A percentile compares a stretch with the other conserved stretches of the same genome.
These are phyloP conservation scores for Apiospora aurea DNA, from an alignment of 2,329 filamentous ascomycete species.

Conservation along the genomic window DNA sequence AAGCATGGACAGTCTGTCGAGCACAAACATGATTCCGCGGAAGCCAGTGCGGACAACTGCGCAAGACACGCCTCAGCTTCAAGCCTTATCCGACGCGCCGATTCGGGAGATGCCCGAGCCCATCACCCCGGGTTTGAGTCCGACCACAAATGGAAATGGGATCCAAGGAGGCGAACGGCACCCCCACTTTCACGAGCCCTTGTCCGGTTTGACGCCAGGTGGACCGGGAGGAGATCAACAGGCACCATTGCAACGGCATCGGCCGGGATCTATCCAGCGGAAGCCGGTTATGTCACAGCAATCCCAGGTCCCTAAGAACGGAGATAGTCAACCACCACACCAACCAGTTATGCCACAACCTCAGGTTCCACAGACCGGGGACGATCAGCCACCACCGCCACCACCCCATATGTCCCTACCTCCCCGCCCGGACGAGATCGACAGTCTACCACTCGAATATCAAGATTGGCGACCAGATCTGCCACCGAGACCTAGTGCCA, in stretches of 20 bases:
- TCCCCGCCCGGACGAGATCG: slow-evolving; percentile 24
- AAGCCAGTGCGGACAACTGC: slow-evolving; percentile 14
- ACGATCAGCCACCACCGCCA: slow-evolving; percentile 27
- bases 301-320: background rate
- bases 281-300: slow-evolving; percentile 18
- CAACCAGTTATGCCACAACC: background rate
- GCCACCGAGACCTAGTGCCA: background rate
- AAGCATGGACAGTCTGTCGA: background rate
- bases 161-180: background rate
- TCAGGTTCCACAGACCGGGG: background rate
- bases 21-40: slow-evolving; percentile 6
- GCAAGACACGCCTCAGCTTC: background rate
- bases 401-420: slow-evolving; percentile 23
- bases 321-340: slow-evolving; percentile 27
- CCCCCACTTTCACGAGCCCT: slow-evolving; percentile 11
- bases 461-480: background rate
- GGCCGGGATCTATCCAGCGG: background rate
- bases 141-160: background rate
- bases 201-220: background rate
- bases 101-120: background rate
- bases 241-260: background rate
- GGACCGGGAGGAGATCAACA: background rate
- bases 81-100: background rate
- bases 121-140: background rate
- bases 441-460: slow-evolving; percentile 21